Conservation (phyloP, 164 flowering plant genomes). For the Liriodendron chinense region DNA sequence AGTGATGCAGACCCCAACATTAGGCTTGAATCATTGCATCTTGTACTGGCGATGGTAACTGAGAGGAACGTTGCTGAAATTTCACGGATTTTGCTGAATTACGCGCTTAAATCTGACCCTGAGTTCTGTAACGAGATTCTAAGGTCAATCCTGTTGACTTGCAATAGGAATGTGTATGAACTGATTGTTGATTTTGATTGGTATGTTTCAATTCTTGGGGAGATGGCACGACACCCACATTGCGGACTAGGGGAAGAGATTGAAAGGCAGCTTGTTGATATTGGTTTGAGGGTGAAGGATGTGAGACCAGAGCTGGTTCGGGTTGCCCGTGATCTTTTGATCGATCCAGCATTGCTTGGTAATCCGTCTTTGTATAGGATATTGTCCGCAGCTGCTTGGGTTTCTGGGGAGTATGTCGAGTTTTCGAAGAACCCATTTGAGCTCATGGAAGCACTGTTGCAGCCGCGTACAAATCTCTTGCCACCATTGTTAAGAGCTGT, state of each 20-base stretch:
- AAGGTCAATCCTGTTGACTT: constrained; percentile 59
- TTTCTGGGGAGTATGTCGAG: constrained; percentile 83
- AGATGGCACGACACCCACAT: constrained; percentile 77
- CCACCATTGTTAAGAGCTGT: constrained; percentile 71
- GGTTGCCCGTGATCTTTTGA: constrained; percentile 71
- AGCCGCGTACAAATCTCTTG: constrained; percentile 82
- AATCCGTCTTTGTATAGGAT: constrained; percentile 63
- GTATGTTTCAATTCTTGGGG: constrained; percentile 93
- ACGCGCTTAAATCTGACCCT: constrained; percentile 86
- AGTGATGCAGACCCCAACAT: constrained; percentile 78
- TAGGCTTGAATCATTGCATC: constrained; percentile 60
- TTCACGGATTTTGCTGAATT: constrained; percentile 59
- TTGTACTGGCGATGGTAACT: constrained; percentile 80
- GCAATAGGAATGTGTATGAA: constrained; percentile 69
- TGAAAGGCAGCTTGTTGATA: constrained; percentile 81
- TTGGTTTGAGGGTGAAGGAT: constrained; percentile 86
- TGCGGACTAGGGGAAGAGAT: constrained; percentile 83
- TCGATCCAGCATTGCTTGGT: constrained; percentile 94
- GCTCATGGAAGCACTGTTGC: constrained; percentile 76
- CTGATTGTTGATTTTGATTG: constrained; percentile 81
- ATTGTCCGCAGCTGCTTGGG: constrained; percentile 91
- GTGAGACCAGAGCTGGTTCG: constrained; percentile 75
- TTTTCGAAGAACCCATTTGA: constrained; percentile 71
- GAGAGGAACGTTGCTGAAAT: constrained; percentile 74
- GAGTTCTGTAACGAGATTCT: constrained; percentile 86